Conservation (phyloP, 2,329 filamentous ascomycete species). For the Cytospora piceicola region DNA sequence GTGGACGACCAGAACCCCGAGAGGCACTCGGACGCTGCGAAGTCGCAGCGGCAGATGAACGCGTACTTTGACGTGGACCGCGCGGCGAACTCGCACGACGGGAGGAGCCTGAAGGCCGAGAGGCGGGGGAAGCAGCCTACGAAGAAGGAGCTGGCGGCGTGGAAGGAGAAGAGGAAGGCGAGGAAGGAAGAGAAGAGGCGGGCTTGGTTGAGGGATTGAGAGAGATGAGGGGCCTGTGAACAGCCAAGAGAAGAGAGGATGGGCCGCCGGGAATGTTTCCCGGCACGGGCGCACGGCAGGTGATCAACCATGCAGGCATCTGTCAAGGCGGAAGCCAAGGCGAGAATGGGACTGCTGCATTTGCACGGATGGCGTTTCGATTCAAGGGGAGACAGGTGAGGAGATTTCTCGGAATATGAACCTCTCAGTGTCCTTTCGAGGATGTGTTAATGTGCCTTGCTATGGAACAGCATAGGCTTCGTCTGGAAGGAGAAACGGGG, state of each 20-base stretch:
- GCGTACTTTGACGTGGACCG: slow-evolving; percentile 96
- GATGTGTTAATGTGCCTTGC: neutral
- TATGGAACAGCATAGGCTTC: neutral
- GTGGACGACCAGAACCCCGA: slow-evolving; percentile 68
- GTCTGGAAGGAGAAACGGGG: neutral
- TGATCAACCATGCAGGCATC: neutral
- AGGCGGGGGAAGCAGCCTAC: slow-evolving; percentile 80
- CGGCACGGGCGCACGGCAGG: neutral
- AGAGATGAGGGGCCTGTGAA: neutral
- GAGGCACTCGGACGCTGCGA: slow-evolving; percentile 83
- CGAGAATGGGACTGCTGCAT: slow-evolving; percentile 1
- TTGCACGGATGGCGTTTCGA: neutral
- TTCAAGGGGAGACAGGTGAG: neutral
- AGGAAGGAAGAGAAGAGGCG: slow-evolving; percentile 94
- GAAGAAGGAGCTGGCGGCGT: slow-evolving; percentile 86
- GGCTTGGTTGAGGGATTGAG: slow-evolving; percentile 86
- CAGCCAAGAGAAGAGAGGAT: neutral
- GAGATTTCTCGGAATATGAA: neutral
- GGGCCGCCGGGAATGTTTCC: neutral
- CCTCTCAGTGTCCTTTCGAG: neutral
- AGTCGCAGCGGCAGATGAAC: slow-evolving; percentile 85
- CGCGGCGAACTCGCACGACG: slow-evolving; percentile 87
- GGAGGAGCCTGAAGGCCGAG: slow-evolving; percentile 89
- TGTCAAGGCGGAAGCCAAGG: neutral
- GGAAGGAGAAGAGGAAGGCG: slow-evolving; percentile 85